Conservation (phyloP, 2,329 filamentous ascomycete species). For the Colletotrichum spaethianum region DNA sequence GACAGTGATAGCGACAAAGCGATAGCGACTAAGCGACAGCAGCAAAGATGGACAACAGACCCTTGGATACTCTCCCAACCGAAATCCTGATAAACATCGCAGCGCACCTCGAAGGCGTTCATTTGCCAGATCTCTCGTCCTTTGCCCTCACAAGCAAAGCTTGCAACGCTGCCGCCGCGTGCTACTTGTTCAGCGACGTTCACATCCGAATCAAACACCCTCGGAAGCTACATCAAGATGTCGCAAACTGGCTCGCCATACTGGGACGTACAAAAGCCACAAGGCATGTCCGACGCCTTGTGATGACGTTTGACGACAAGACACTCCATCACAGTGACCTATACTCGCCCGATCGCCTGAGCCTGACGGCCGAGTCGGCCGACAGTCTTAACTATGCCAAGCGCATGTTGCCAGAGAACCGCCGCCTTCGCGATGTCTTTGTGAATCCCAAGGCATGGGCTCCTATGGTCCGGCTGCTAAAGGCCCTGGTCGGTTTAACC, state of each 20-base stretch:
- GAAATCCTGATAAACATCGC: constrained; percentile 24
- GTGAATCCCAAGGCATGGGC: neutral
- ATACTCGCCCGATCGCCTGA: constrained; percentile 7
- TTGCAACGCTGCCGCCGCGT: constrained; percentile 9
- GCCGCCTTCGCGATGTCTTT: constrained; percentile 20
- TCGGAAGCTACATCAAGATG: neutral
- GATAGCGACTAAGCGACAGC: neutral
- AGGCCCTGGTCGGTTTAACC: neutral
- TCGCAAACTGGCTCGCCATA: constrained; percentile 4
- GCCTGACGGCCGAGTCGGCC: neutral
- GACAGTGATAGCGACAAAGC: neutral
- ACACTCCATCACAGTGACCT: constrained; percentile 11
- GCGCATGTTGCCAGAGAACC: constrained; percentile 2
- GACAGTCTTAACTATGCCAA: neutral
- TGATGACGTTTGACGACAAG: constrained; percentile 9
- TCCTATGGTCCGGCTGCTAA: constrained; percentile 7
- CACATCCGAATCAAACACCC: constrained; percentile 10
- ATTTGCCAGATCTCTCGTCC: constrained; percentile 3
- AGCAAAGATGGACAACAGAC: constrained; percentile 4
- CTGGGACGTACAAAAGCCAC: neutral
- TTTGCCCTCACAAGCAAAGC: constrained; percentile 7
- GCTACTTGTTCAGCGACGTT: constrained; percentile 8
- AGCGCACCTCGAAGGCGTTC: neutral
- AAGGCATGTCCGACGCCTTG: constrained; percentile 14
- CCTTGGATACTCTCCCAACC: constrained; percentile 12